phyloP scores from a whole-genome alignment of 2,329 filamentous ascomycete genomes.

The Cladophialophora exuberans region DNA sequence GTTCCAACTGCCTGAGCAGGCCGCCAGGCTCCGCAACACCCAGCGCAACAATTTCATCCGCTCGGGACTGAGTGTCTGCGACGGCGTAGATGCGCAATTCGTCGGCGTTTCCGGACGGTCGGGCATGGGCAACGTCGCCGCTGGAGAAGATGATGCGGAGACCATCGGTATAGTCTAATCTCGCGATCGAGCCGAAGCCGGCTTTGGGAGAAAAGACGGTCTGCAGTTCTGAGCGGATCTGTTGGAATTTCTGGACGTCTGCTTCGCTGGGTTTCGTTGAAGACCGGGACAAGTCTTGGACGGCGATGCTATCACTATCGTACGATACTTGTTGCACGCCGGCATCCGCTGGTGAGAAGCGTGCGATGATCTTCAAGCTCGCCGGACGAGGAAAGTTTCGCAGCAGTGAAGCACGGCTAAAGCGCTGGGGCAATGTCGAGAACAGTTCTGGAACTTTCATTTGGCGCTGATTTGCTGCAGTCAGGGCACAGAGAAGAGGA shows the following conservation, averaged over 20 bases:
- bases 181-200: conserved; percentile 34
- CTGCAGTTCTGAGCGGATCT: conserved; percentile 17
- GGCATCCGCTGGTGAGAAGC: conserved; percentile 35
- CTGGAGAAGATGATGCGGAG: conserved; percentile 39
- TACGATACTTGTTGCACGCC: conserved; percentile 33
- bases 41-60: conserved; percentile 36
- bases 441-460: conserved; percentile 37
- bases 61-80: conserved; percentile 37
- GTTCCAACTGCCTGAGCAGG: background rate
- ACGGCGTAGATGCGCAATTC: conserved; percentile 41
- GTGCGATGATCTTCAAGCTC: conserved; percentile 37
- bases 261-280: background rate
- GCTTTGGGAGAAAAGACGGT: conserved; percentile 36
- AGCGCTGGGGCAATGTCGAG: conserved; percentile 36
- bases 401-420: conserved; percentile 38
- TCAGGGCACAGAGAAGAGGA: conserved; percentile 38
- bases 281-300: background rate
- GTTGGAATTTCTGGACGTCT: background rate
- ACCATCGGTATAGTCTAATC: conserved; percentile 39
- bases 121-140: conserved; percentile 40
- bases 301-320: conserved; percentile 24
- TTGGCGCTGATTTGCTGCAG: conserved; percentile 35
- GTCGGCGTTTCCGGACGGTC: conserved; percentile 41
- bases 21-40: conserved; percentile 29
- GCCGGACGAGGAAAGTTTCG: conserved; percentile 40